phyloP scores from a whole-genome alignment of 2,329 filamentous ascomycete genomes.

The Cercospora nicotianae region DNA sequence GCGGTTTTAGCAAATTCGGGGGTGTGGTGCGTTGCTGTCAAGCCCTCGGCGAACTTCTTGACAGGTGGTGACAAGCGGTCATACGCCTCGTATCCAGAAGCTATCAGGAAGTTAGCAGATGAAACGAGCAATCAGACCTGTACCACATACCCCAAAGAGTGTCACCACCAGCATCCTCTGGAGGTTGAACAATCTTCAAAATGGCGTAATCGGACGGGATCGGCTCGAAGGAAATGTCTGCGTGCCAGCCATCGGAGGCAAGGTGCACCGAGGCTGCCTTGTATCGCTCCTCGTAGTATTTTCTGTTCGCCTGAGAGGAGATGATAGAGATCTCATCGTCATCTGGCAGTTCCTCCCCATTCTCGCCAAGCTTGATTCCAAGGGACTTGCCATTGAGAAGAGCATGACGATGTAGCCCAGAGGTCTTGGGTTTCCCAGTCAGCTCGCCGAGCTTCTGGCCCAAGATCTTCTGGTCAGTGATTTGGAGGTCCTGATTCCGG shows the following conservation, averaged over 20 bases:
- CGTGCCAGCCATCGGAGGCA: constrained; percentile 19
- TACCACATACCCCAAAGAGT: constrained; percentile 57
- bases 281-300: constrained; percentile 19
- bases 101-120: not conserved
- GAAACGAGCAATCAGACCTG: not conserved
- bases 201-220: constrained; percentile 64
- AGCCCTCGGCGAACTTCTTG: constrained; percentile 58
- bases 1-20: constrained; percentile 29
- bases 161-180: constrained; percentile 53
- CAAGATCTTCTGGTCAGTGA: constrained; percentile 65
- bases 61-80: constrained; percentile 61
- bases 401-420: constrained; percentile 59
- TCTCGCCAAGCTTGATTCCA: constrained; percentile 53
- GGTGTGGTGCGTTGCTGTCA: constrained; percentile 57
- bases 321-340: constrained; percentile 67
- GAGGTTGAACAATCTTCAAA: constrained; percentile 58
- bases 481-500: constrained; percentile 53
- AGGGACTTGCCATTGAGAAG: constrained; percentile 16
- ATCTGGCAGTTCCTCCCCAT: constrained; percentile 49
- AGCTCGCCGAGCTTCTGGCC: constrained; percentile 61
- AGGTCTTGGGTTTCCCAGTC: constrained; percentile 58
- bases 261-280: constrained; percentile 16
- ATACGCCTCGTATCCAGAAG: constrained; percentile 66
- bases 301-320: constrained; percentile 55
- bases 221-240: constrained; percentile 66